Base-by-base conservation (phyloP, 192 early-diverging fungal species). In the Coemansia sp. region DNA sequence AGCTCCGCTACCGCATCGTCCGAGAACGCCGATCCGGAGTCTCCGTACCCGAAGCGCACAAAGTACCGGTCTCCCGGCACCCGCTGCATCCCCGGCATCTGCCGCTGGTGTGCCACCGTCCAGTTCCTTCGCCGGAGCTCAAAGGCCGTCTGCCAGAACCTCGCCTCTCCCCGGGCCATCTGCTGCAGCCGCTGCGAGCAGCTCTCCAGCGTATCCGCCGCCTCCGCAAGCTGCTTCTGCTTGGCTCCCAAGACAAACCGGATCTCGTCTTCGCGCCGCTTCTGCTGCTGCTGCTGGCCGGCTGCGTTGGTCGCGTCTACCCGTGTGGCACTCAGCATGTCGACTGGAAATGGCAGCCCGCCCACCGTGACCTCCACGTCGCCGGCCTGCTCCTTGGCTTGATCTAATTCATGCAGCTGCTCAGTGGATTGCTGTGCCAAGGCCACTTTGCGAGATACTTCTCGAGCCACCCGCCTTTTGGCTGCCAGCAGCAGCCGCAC, bases 201-300 rank as follows among this genome's bases (percentile, higher is more conserved):
- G 14, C 26, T 7, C 17, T 66, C 40, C 36, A 76, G 59, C 3
- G 63, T 66, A 9, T 62, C 62, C 10, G 73, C 73, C 1, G 73
- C 66, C 9, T 69, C 66, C 3, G 49, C 39, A 41, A 76, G 43
- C 40, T 70, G 73, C 34, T 48, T 59, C 40, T 76, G 64, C 56
- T 76, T 76, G 20, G 73, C 73, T 28, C 73, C 73, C 14, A 76
- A 63, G 5, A 76, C 73, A 38, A 76, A 69, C 6, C 52, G 58
- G 20, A 71, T 37, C 48, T 63, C 57, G 28, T 56, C 63, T 21
- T 58, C 58, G 14, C 51, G 62, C 16, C 43, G 39, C 26, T 12
- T 26, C 38, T 47, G 55, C 30, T 46, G 46, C 45, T 26, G 41
- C 36, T 37, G 45, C 43, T 52, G 53, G 32, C 30, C 32, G 0